phyloP scores from a whole-genome alignment of 495 filamentous ascomycete genomes.

The Hypomontagnella submonticulosa region DNA sequence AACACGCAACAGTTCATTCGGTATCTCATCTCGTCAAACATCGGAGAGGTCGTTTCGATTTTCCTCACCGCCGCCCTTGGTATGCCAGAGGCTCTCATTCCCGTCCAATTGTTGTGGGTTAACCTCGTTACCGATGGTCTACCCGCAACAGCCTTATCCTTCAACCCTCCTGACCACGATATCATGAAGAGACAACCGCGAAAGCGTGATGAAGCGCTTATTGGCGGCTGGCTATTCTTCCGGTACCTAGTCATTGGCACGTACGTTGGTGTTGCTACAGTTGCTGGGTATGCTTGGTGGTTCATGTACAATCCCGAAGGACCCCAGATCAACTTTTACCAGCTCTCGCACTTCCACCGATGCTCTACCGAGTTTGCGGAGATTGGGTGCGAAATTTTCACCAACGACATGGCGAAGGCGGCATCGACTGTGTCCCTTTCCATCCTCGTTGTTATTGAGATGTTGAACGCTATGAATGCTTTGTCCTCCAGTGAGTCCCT shows the following conservation, averaged over 20 bases:
- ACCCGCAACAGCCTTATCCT: constrained; percentile 94
- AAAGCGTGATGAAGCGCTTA: constrained; percentile 89
- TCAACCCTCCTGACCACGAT: constrained; percentile 97
- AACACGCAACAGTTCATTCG: constrained; percentile 99
- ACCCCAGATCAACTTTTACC: constrained; percentile 91
- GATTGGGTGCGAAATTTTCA: constrained; percentile 95
- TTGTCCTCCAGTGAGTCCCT: constrained; percentile 95
- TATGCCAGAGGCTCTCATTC: constrained; percentile 98
- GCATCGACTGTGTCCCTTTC: constrained; percentile 95
- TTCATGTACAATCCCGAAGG: constrained; percentile 96
- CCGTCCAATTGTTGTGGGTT: constrained; percentile 98
- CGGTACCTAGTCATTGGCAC: constrained; percentile 95
- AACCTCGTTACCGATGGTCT: constrained; percentile 98
- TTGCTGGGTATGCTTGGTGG: constrained; percentile 99
- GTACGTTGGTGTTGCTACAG: constrained; percentile 95
- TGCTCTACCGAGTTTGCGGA: constrained; percentile 88
- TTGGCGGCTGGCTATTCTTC: constrained; percentile 97
- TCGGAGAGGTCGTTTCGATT: constrained; percentile 99
- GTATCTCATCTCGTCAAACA: constrained; percentile 98
- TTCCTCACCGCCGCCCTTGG: constrained; percentile 96
- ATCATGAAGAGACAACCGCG: constrained; percentile 93
- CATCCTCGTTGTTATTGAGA: constrained; percentile 96
- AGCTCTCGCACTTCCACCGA: constrained; percentile 93
- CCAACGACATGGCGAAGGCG: constrained; percentile 86
- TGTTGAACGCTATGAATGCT: constrained; percentile 99